Evolutionary conservation across 2,329 filamentous ascomycete species (phyloP), one percentile per base, ranked within the genome.

Genomic region (Claviceps fusiformis): DNA sequence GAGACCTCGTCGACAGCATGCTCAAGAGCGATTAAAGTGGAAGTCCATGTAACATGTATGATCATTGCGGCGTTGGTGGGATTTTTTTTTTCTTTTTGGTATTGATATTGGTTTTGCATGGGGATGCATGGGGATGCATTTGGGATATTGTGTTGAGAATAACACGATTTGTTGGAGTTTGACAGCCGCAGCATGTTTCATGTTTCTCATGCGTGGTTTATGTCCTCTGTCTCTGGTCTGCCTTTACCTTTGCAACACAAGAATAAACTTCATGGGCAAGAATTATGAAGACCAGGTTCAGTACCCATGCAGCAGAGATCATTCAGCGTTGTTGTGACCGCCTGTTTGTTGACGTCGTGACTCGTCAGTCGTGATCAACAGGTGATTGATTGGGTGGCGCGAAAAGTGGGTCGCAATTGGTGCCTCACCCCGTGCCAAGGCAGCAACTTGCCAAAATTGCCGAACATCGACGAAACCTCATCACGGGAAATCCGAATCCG

Each of bases 1-100:
- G 92, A 11, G 93, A 98, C 70, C 74, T 98, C 61, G 93, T 98
- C 52, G 93, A 98, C 69, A 97, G 89, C 70, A 98, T 98, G 91
- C 72, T 97, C 73, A 85, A 85, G 72, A 96, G 90, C 66, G 93
- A 97, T 69, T 95, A 64, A 64, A 77, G 58, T 6, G 35, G 31
- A 15, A 13, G 50, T 53, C 27, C 24, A 8, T 57, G 55, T 50
- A 58, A 52, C 45, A 52, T 57, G 39, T 54, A 56, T 53, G 31
- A 55, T 59, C 56, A 57, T 54, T 59, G 51, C 37, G 62, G 62
- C 62, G 61, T 63, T 63, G 33, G 17, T 49, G 57, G 56, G 56
- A 57, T 45, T 43, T 27, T 37, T 2, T 24, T 24, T 24, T 24
- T 24, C 2, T 31, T 24, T 15, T 29, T 33, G 37, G 52, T 44